Conservation (phyloP, 768 basidiomycete genomes). For the Hericium alpestre region DNA sequence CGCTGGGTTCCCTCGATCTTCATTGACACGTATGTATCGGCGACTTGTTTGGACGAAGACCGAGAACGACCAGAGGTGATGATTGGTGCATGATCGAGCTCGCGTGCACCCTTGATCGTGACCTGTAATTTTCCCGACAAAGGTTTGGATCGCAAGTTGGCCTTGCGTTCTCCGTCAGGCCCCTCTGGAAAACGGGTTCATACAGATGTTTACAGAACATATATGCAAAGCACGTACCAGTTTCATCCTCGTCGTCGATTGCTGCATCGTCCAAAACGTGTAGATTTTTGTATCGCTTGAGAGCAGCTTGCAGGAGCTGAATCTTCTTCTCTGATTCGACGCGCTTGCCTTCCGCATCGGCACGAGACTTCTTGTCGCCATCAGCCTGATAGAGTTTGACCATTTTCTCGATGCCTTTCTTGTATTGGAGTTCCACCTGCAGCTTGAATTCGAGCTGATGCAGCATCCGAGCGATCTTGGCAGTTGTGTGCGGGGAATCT, state of each 20-base stretch:
- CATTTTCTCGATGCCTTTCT: constrained; percentile 98
- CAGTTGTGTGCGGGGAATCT: constrained; percentile 90
- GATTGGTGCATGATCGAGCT: constrained; percentile 89
- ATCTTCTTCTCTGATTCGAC: constrained; percentile 96
- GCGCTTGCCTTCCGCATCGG: constrained; percentile 87
- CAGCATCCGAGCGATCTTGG: constrained; percentile 95
- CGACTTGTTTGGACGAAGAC: constrained; percentile 64
- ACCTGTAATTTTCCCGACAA: constrained; percentile 87
- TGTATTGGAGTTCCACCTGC: constrained; percentile 96
- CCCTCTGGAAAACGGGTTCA: constrained; percentile 6
- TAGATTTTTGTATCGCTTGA: constrained; percentile 93
- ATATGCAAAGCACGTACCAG: constrained; percentile 12
- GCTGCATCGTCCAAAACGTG: constrained; percentile 82
- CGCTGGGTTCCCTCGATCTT: constrained; percentile 94
- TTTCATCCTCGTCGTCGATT: constrained; percentile 68
- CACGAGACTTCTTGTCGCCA: constrained; percentile 91
- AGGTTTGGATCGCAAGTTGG: constrained; percentile 87
- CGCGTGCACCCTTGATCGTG: constrained; percentile 80
- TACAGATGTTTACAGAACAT: not conserved
- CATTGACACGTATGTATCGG: constrained; percentile 86
- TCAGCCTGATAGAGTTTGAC: constrained; percentile 91
- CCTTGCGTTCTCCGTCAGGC: constrained; percentile 73
- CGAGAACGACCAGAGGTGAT: constrained; percentile 48
- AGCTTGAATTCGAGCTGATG: constrained; percentile 99
- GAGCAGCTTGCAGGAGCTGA: constrained; percentile 79